A percentile compares a stretch with the other conserved stretches of the same genome.
These are phyloP conservation scores for Hypholoma fasciculare DNA, from an alignment of 768 basidiomycete genomes.

Conservation along the genomic window DNA sequence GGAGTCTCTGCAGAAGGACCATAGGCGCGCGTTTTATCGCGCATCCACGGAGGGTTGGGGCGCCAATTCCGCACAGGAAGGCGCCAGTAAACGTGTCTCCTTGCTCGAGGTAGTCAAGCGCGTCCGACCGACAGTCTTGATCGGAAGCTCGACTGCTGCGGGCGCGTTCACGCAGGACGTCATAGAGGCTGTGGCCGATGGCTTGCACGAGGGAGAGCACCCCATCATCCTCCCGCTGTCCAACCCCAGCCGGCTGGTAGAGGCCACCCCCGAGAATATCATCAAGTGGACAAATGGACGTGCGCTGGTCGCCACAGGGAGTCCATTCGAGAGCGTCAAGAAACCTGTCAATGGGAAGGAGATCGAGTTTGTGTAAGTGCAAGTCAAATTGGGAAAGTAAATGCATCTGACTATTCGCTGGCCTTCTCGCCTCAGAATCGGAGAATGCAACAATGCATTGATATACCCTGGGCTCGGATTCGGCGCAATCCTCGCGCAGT, in stretches of 20 bases:
- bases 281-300: constrained; percentile 79
- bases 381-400: neutral
- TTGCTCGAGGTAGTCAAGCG: constrained; percentile 71
- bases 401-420: neutral
- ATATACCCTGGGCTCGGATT: constrained; percentile 88
- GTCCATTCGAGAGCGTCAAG: constrained; percentile 76
- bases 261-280: constrained; percentile 70
- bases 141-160: constrained; percentile 79
- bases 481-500: constrained; percentile 70
- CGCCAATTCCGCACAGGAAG: neutral
- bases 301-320: constrained; percentile 82
- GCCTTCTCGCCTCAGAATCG: constrained; percentile 45
- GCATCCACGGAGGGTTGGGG: constrained; percentile 41
- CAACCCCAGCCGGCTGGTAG: constrained; percentile 78
- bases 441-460: constrained; percentile 77
- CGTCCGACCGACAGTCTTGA: constrained; percentile 78
- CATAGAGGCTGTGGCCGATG: constrained; percentile 59
- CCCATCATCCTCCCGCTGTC: constrained; percentile 86
- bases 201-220: constrained; percentile 53
- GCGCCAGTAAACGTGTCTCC: constrained; percentile 41
- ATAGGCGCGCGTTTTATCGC: constrained; percentile 57
- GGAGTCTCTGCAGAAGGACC: constrained; percentile 10
- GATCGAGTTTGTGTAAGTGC: constrained; percentile 51
- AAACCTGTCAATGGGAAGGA: constrained; percentile 61
- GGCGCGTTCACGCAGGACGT: constrained; percentile 81